Conservation (phyloP, 2,329 filamentous ascomycete species). For the Mycosphaerella sp. region DNA sequence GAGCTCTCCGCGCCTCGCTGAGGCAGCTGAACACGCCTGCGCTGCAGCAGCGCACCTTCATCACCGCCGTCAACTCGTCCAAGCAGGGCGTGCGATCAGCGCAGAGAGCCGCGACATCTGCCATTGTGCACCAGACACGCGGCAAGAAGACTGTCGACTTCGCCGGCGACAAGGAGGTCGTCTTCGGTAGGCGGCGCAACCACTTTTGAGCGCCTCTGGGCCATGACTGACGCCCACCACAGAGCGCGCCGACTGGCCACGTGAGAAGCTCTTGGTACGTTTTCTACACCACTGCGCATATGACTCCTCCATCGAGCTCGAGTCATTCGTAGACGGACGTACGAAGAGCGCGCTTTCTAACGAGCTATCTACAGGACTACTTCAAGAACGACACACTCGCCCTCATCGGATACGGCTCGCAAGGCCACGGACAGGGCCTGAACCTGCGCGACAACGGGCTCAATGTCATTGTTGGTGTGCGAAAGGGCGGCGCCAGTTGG, state of each 20-base stretch:
- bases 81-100: slow-evolving; percentile 39
- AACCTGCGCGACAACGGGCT: slow-evolving; percentile 99
- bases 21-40: slow-evolving; percentile 49
- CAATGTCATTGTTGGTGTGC: slow-evolving; percentile 97
- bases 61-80: slow-evolving; percentile 51
- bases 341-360: slow-evolving; percentile 26
- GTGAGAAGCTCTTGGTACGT: slow-evolving; percentile 91
- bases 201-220: slow-evolving; percentile 10
- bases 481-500: slow-evolving; percentile 98
- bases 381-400: slow-evolving; percentile 99
- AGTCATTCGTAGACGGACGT: not conserved
- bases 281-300: not conserved
- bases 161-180: slow-evolving; percentile 86
- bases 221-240: slow-evolving; percentile 22
- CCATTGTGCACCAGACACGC: slow-evolving; percentile 58
- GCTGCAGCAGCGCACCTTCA: slow-evolving; percentile 52
- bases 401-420: slow-evolving; percentile 96
- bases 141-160: slow-evolving; percentile 99
- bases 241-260: slow-evolving; percentile 98
- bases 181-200: slow-evolving; percentile 64
- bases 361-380: slow-evolving; percentile 62
- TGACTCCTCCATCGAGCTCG: slow-evolving; percentile 8
- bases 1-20: slow-evolving; percentile 53
- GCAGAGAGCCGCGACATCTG: slow-evolving; percentile 42
- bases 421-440: slow-evolving; percentile 97